phyloP scores from a whole-genome alignment of 176 grass and related monocot genomes.

The Bothriochloa decipiens region DNA sequence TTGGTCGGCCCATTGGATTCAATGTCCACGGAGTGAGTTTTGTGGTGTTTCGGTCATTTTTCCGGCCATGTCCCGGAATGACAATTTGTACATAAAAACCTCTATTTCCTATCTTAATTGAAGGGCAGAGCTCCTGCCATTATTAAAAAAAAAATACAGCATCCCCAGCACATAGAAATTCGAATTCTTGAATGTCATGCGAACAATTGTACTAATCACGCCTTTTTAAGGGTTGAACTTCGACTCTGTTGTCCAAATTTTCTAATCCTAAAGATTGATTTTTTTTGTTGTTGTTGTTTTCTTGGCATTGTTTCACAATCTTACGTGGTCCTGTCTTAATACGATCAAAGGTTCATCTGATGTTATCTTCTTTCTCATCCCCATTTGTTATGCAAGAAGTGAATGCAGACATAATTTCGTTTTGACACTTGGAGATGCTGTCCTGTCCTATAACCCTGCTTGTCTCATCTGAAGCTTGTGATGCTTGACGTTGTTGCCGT shows the following conservation, averaged over 20 bases:
- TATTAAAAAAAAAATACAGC: too few species aligned
- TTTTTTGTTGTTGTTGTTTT: background rate
- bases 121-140: too few species aligned
- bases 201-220: constrained; percentile 28
- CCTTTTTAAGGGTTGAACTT: constrained; percentile 30
- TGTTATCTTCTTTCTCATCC: background rate
- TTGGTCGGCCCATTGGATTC: background rate
- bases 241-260: background rate
- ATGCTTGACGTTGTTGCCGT: background rate
- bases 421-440: background rate
- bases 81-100: too few species aligned
- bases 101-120: too few species aligned
- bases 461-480: background rate
- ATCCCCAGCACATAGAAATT: constrained; percentile 12
- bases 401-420: constrained; percentile 15
- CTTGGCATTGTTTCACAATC: background rate
- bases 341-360: background rate
- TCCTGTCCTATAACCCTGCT: background rate
- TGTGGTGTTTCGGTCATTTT: too few species aligned
- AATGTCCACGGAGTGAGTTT: background rate
- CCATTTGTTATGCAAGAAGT: constrained; percentile 11
- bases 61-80: too few species aligned
- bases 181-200: background rate
- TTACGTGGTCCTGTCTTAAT: background rate
- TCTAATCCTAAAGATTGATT: constrained; percentile 30